Percentiles rank a stretch among this genome's conserved stretches.
phyloP scores from a whole-genome alignment of 768 basidiomycete species.

The Krasilnikovozyma curviuscula region DNA sequence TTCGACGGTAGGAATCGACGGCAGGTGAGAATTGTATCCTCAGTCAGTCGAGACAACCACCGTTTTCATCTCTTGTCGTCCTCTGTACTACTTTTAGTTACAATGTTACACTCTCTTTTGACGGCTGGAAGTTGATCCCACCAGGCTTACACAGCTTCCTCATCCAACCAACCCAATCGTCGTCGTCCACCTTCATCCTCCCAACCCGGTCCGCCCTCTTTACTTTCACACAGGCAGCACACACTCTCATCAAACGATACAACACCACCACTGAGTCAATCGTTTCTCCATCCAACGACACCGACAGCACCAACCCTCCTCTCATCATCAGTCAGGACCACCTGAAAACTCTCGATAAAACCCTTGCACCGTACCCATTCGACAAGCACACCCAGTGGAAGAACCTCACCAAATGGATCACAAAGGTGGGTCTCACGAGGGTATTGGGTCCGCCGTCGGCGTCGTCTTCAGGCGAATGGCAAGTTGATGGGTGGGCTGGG shows the following conservation, averaged over 20 bases:
- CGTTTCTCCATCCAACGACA: not conserved
- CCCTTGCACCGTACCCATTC: slow-evolving; percentile 8
- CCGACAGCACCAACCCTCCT: not conserved
- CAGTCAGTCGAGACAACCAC: not conserved
- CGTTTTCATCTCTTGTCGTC: not conserved
- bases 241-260: too few species aligned
- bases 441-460: not conserved
- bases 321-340: not conserved
- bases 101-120: not conserved
- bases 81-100: not conserved
- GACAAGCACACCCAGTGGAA: not conserved
- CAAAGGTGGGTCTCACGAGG: not conserved
- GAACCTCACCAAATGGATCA: not conserved
- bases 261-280: not conserved
- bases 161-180: not conserved
- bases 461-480: not conserved
- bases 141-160: slow-evolving; percentile 3
- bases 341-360: slow-evolving; percentile 5
- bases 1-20: slow-evolving; percentile 6
- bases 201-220: not conserved
- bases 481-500: slow-evolving; percentile 6
- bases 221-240: slow-evolving; percentile 3
- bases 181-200: not conserved
- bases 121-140: slow-evolving; percentile 6
- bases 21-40: not conserved